A percentile compares a stretch with the other conserved stretches of the same genome.
These are phyloP conservation scores for Fragilariopsis cylindrus DNA, from an alignment of 108 stramenopile species.

Conservation along the genomic window DNA sequence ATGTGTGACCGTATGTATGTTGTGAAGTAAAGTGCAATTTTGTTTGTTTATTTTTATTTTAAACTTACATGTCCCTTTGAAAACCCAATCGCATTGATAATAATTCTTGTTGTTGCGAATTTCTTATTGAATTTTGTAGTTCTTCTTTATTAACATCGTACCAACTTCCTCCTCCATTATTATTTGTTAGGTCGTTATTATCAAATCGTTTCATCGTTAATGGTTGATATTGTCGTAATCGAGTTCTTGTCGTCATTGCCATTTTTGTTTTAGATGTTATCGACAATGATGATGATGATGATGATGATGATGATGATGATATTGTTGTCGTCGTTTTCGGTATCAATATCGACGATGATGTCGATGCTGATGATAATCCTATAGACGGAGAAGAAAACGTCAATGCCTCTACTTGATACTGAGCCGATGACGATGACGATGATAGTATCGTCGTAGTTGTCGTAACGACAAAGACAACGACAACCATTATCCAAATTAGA, in stretches of 20 bases:
- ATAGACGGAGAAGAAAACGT: neutral
- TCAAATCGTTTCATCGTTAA: neutral
- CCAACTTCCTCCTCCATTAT: neutral
- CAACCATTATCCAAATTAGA: no score
- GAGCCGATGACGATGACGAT: neutral
- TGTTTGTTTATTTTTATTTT: no score
- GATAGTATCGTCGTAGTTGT: no score
- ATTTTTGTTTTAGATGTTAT: neutral
- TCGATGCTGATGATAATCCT: neutral
- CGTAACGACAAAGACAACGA: no score
- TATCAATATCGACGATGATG: neutral
- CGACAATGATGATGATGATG: neutral
- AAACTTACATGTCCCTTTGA: conserved; percentile 3
- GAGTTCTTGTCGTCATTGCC: neutral
- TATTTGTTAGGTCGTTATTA: neutral
- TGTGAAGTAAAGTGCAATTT: no score
- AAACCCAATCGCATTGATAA: neutral
- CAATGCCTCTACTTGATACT: neutral
- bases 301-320: neutral
- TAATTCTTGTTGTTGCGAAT: no score
- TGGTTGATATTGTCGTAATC: neutral
- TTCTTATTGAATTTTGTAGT: no score
- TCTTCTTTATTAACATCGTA: no score
- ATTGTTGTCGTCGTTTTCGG: neutral
- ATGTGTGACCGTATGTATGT: neutral